Evolutionary conservation across 1,284 basidiomycete species (phyloP), one percentile per base, ranked within the genome.

Genomic region (Ganoderma sinense): DNA sequence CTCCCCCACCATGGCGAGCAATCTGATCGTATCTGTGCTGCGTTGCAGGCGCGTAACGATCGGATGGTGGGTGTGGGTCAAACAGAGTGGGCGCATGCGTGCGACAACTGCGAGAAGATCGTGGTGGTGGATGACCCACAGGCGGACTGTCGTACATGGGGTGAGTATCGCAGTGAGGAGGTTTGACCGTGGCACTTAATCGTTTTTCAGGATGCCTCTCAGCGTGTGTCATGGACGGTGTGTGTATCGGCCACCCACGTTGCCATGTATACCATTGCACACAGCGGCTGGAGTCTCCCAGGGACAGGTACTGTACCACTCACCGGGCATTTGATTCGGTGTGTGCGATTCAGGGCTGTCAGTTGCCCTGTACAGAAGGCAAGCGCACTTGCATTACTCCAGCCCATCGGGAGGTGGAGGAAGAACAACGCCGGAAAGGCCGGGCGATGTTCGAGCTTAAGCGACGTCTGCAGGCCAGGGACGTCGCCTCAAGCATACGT

Each of bases 231-330:
- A 75, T 71, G 13, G 79, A 82, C 67, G 80, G 81, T 6, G 69
- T 81, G 16, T 74, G 75, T 18, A 74, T 82, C 33, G 79, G 80
- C 0, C 78, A 77, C 62, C 79, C 80, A 0, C 79, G 79, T 61
- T 83, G 82, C 69, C 69, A 63, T 4, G 70, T 72, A 0, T 76
- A 77, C 36, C 62, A 76, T 64, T 78, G 78, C 64, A 56, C 59
- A 1, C 48, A 63, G 3, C 70, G 75, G 0, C 73, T 80, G 4
- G 31, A 53, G 1, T 70, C 56, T 16, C 71, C 72, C 8, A 51
- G 69, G 1, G 66, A 73, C 39, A 72, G 70, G 14, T 79, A 69
- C 64, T 58, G 51, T 40, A 16, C 7, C 10, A 23, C 18, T n/a
- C 64, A 65, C 40, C 23, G 31, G 2, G 29, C 36, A 26, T 31